Conservation (phyloP, 1,284 basidiomycete species). For the Coniophora puteana region DNA sequence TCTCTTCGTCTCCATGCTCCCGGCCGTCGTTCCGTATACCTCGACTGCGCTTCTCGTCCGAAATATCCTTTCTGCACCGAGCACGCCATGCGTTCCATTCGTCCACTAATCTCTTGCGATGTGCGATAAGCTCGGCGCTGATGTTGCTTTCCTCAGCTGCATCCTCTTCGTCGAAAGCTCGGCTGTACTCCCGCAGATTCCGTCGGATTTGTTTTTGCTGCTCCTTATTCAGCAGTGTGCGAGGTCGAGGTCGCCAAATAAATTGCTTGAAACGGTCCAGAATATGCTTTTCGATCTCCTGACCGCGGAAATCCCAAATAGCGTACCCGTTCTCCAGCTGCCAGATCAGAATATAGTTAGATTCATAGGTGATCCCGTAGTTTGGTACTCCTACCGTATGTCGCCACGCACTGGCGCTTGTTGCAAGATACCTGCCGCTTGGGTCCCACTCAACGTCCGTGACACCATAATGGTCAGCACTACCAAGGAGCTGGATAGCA, state of each 20-base stretch:
- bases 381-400: slow-evolving; percentile 60
- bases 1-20: slow-evolving; percentile 53
- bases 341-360: slow-evolving; percentile 1
- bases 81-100: slow-evolving; percentile 98
- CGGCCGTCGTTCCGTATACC: slow-evolving; percentile 34
- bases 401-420: slow-evolving; percentile 94
- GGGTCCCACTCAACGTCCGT: slow-evolving; percentile 99
- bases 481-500: slow-evolving; percentile 83
- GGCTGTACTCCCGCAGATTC: slow-evolving; percentile 91
- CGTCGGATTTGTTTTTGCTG: slow-evolving; percentile 86
- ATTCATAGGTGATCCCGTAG: slow-evolving; percentile 4
- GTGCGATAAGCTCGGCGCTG: slow-evolving; percentile 90
- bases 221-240: slow-evolving; percentile 84
- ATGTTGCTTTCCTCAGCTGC: slow-evolving; percentile 93
- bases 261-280: slow-evolving; percentile 98
- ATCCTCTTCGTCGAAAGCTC: slow-evolving; percentile 95
- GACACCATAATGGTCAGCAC: slow-evolving; percentile 96
- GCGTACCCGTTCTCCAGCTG: slow-evolving; percentile 96
- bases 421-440: slow-evolving; percentile 90
- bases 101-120: slow-evolving; percentile 88
- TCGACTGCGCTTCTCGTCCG: slow-evolving; percentile 40
- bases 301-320: slow-evolving; percentile 97
- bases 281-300: slow-evolving; percentile 86
- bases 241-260: slow-evolving; percentile 94
- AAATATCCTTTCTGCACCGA: slow-evolving; percentile 55